phyloP scores from a whole-genome alignment of 164 flowering plant genomes.

The Magnolia officinalis region DNA sequence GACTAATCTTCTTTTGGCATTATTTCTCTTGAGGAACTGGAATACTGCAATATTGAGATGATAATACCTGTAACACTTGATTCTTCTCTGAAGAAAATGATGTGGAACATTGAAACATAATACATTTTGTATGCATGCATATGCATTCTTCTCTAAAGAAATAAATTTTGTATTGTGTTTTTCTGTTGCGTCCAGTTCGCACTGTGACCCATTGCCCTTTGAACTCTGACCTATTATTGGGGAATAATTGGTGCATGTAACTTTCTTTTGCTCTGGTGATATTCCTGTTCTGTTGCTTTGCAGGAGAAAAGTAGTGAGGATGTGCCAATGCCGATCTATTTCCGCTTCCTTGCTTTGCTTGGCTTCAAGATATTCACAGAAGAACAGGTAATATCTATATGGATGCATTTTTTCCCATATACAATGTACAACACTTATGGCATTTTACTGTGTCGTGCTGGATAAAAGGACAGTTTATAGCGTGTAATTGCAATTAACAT shows the following conservation, averaged over 20 bases:
- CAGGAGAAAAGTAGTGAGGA: conserved; percentile 70
- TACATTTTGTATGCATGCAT: not conserved
- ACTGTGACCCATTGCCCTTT: too few species aligned
- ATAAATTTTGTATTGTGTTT: too few species aligned
- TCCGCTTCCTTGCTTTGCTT: conserved; percentile 86
- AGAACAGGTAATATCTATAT: conserved; percentile 57
- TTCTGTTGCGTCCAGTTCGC: too few species aligned
- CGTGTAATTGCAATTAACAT: too few species aligned
- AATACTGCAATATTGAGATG: not conserved
- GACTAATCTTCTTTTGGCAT: not conserved
- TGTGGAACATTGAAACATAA: not conserved
- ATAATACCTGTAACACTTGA: not conserved
- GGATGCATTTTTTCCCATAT: not conserved
- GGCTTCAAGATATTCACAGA: conserved; percentile 91
- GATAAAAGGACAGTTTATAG: too few species aligned
- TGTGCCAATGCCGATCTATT: conserved; percentile 86
- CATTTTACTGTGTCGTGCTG: too few species aligned
- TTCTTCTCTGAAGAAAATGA: not conserved
- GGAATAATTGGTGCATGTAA: not conserved
- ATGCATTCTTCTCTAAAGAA: too few species aligned
- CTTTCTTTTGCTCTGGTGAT: not conserved
- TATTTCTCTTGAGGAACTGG: not conserved
- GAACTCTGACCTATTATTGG: not conserved
- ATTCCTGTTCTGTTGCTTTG: conserved; percentile 8
- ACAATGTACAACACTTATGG: not conserved